Conservation (phyloP, 169 alveolate genomes). For the Eimeria sp. region DNA sequence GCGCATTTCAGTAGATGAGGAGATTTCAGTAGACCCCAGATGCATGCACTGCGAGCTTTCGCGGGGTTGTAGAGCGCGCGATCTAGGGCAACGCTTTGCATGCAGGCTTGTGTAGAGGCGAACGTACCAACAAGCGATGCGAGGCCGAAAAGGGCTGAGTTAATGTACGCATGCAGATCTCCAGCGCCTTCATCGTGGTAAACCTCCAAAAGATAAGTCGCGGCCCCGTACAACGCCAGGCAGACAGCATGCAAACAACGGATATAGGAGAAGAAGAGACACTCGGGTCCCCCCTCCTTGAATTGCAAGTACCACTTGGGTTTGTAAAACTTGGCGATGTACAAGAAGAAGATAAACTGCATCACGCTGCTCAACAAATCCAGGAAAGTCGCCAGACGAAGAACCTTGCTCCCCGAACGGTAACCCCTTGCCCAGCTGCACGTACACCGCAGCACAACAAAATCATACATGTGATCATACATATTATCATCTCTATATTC, state of each 20-base stretch:
- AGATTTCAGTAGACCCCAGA: neutral
- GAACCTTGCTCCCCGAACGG: slow-evolving; percentile 95
- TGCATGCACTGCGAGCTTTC: no score
- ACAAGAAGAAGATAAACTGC: slow-evolving; percentile 94
- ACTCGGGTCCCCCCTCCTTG: slow-evolving; percentile 95
- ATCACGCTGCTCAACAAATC: slow-evolving; percentile 94
- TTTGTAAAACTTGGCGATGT: slow-evolving; percentile 94
- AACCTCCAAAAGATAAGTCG: slow-evolving; percentile 94
- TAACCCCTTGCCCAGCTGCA: slow-evolving; percentile 96
- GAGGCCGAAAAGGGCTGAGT: slow-evolving; percentile 91
- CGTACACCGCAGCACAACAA: neutral
- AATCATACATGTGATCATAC: neutral
- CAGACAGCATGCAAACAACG: slow-evolving; percentile 94
- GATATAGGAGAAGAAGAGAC: slow-evolving; percentile 93
- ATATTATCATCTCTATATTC: no score
- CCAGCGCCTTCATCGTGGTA: slow-evolving; percentile 97
- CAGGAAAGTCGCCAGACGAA: slow-evolving; percentile 94
- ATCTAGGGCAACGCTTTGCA: neutral
- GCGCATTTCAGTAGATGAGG: neutral
- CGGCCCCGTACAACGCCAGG: slow-evolving; percentile 93
- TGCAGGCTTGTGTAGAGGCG: neutral
- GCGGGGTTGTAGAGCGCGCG: neutral
- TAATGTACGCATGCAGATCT: slow-evolving; percentile 95
- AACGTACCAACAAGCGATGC: slow-evolving; percentile 92
- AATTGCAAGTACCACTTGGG: slow-evolving; percentile 94